These are phyloP conservation scores for Coniella lustricola DNA, from an alignment of 2,329 filamentous ascomycete genomes.

Conservation along the genomic window DNA sequence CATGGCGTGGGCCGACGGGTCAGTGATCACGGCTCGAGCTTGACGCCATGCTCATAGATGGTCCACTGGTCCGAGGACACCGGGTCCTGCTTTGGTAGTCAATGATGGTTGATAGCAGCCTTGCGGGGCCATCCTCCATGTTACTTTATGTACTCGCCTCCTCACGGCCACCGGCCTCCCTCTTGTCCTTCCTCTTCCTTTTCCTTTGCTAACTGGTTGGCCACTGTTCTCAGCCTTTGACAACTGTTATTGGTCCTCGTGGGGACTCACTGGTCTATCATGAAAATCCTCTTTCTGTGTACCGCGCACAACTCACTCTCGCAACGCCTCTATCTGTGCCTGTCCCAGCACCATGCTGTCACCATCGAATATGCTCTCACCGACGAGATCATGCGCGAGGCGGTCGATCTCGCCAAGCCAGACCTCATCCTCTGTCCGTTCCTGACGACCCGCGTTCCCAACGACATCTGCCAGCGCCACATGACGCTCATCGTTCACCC, in stretches of 20 bases:
- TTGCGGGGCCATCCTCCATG: no score
- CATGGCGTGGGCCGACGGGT: no score
- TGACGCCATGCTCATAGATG: no score
- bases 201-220: no score
- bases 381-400: slow-evolving; percentile 29
- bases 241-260: no score
- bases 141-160: no score
- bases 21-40: no score
- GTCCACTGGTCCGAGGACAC: no score
- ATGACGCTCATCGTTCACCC: slow-evolving; percentile 35
- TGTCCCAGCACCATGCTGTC: slow-evolving; percentile 29
- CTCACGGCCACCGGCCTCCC: no score
- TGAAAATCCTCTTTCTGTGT: slow-evolving; percentile 33
- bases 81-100: no score
- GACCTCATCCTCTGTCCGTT: slow-evolving; percentile 37
- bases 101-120: no score
- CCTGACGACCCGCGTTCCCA: slow-evolving; percentile 31
- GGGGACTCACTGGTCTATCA: neutral
- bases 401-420: slow-evolving; percentile 29
- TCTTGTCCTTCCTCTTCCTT: neutral
- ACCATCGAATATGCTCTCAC: slow-evolving; percentile 33
- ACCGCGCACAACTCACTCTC: slow-evolving; percentile 38
- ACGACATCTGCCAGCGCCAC: slow-evolving; percentile 29
- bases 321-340: slow-evolving; percentile 30
- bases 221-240: no score